Conservation (phyloP, 345 rosid species). For the Murraya paniculata region DNA sequence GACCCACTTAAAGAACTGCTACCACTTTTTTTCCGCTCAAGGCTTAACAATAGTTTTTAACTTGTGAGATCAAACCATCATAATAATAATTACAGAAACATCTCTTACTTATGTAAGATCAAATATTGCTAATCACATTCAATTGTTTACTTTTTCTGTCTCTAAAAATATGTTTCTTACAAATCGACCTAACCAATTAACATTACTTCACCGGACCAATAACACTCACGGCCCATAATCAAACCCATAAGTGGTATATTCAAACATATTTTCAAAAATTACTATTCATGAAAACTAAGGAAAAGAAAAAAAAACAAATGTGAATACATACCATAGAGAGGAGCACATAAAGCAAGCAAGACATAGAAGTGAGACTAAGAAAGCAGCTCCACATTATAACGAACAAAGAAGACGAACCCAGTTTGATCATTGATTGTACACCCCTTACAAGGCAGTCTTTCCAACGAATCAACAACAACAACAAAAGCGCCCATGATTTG, state of each 20-base stretch:
- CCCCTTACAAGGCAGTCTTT: conserved; percentile 71
- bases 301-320: background rate
- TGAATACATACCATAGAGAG: conserved; percentile 71
- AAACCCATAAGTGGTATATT: background rate
- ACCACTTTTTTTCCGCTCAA: background rate
- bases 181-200: background rate
- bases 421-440: conserved; percentile 50
- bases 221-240: background rate
- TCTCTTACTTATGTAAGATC: background rate
- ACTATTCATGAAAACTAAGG: background rate
- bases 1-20: background rate
- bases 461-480: conserved; percentile 61
- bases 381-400: conserved; percentile 98
- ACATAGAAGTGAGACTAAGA: conserved; percentile 86
- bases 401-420: conserved; percentile 86
- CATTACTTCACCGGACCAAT: background rate
- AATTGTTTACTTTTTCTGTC: background rate
- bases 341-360: conserved; percentile 82
- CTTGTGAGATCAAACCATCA: background rate
- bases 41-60: background rate
- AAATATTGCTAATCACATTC: background rate
- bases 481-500: conserved; percentile 38
- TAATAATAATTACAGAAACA: background rate
- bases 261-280: too few relatives aligned
- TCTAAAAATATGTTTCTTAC: background rate